Conservation (phyloP, 495 filamentous ascomycete species). For the Patellaria atrata region DNA sequence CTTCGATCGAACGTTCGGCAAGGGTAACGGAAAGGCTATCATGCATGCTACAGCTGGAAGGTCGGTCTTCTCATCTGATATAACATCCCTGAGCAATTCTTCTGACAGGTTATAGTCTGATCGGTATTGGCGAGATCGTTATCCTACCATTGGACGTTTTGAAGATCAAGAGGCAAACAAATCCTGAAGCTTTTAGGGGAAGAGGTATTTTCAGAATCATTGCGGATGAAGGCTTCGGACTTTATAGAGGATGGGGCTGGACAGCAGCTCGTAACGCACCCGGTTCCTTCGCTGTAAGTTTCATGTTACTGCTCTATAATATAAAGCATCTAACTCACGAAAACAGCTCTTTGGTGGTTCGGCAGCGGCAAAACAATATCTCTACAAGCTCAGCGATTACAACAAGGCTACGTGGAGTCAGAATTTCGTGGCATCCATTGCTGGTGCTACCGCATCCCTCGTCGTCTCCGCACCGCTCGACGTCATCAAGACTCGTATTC, state of each 20-base stretch:
- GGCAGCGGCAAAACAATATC: slow-evolving; percentile 94
- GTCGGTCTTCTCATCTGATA: slow-evolving; percentile 30
- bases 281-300: slow-evolving; percentile 83
- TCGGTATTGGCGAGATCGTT: slow-evolving; percentile 94
- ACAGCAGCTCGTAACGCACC: slow-evolving; percentile 95
- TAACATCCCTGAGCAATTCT: background rate
- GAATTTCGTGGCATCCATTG: slow-evolving; percentile 95
- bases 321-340: slow-evolving; percentile 6
- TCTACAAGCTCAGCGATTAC: slow-evolving; percentile 79
- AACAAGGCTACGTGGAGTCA: slow-evolving; percentile 88
- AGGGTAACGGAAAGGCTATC: slow-evolving; percentile 94
- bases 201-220: slow-evolving; percentile 83
- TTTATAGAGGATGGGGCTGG: slow-evolving; percentile 96
- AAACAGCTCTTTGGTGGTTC: slow-evolving; percentile 87
- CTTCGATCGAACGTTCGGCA: slow-evolving; percentile 84
- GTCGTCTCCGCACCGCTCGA: slow-evolving; percentile 91
- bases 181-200: slow-evolving; percentile 93
- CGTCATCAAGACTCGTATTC: slow-evolving; percentile 98
- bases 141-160: slow-evolving; percentile 90
- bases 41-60: slow-evolving; percentile 94
- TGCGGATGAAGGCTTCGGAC: slow-evolving; percentile 82
- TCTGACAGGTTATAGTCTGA: slow-evolving; percentile 42
- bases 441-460: slow-evolving; percentile 81
- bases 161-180: slow-evolving; percentile 99
- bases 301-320: slow-evolving; percentile 7